Evolutionary conservation across 306 rosid genomes (phyloP), one percentile per base, ranked within the genome.

Genomic region (Cyamopsis tetragonoloba): DNA sequence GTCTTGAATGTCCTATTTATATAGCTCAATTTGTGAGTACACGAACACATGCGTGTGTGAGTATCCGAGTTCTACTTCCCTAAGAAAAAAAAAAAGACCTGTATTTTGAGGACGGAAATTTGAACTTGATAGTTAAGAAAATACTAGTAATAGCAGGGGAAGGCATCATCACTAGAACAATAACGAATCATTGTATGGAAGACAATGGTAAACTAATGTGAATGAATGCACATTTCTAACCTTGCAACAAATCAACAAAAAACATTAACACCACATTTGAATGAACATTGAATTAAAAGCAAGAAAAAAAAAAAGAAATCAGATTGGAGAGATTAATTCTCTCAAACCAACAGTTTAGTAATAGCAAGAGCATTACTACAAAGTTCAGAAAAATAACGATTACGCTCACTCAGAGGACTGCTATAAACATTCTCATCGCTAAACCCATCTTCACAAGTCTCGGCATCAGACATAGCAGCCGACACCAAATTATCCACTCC

Each of bases 401-500:
- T 79, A 11, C 30, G 24, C 18, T 73, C 43, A 37, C 35, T 73
- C 20, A 79, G 71, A 49, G 73, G 28, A 44, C 53, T 54, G 2
- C 5, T 17, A 6, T 55, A 50, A 43, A n/a, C 18, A 37, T 11
- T 18, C 13, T 32, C 47, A 5, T 24, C 61, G 5, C 35, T 63
- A 1, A 2, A 13, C 53, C 80, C 80, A 61, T 79, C 73, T 27
- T 74, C 73, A 28, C 83, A 79, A 17, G 83, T 79, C 51, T 73
- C 77, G 27, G 80, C 50, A 79, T 79, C 79, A 8, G 83, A 68
- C 77, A 79, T 73, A 7, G 79, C 83, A 28, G 73, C 80, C 0
- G 77, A 41, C 10, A 79, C 70, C 57, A 79, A 54, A 1, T 32
- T 13, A 14, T 62, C 65, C 6, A 74, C 42, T 24, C 7, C 2